phyloP scores from a whole-genome alignment of 768 basidiomycete species.

The Russula emetica region DNA sequence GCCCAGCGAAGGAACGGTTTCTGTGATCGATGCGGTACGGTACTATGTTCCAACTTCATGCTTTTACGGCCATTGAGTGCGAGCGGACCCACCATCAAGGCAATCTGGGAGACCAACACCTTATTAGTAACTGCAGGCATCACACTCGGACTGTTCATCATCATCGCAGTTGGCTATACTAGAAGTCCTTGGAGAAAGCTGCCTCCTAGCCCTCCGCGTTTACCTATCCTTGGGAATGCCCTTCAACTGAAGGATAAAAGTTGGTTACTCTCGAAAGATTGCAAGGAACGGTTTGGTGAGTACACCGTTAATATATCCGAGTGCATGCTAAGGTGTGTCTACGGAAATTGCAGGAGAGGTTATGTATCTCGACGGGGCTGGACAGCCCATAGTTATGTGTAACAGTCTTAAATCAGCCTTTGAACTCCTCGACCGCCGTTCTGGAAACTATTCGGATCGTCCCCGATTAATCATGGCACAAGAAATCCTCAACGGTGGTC shows the following conservation, averaged over 20 bases:
- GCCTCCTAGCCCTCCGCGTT: constrained; percentile 4
- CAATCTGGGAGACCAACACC: background rate
- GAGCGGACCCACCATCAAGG: background rate
- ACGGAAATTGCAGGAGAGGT: constrained; percentile 17
- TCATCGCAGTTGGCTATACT: background rate
- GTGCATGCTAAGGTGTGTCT: background rate
- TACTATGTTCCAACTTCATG: too few species aligned
- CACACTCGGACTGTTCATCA: background rate
- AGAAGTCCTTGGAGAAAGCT: constrained; percentile 13
- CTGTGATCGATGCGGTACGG: too few species aligned
- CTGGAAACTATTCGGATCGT: constrained; percentile 33
- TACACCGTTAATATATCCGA: background rate
- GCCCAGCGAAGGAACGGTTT: too few species aligned
- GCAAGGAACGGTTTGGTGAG: constrained; percentile 9
- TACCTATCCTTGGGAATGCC: constrained; percentile 8
- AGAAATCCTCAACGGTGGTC: constrained; percentile 17
- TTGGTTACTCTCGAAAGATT: constrained; percentile 6
- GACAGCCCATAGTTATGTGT: constrained; percentile 23
- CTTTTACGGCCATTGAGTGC: background rate
- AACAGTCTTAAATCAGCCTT: constrained; percentile 4
- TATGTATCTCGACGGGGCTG: constrained; percentile 28
- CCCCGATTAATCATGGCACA: constrained; percentile 14
- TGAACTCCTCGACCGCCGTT: constrained; percentile 31
- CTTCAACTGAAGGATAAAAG: background rate
- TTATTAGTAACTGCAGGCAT: background rate